Evolutionary conservation across 768 basidiomycete species (phyloP).

Genomic region (Pilatotrama ljubarskyi): DNA sequence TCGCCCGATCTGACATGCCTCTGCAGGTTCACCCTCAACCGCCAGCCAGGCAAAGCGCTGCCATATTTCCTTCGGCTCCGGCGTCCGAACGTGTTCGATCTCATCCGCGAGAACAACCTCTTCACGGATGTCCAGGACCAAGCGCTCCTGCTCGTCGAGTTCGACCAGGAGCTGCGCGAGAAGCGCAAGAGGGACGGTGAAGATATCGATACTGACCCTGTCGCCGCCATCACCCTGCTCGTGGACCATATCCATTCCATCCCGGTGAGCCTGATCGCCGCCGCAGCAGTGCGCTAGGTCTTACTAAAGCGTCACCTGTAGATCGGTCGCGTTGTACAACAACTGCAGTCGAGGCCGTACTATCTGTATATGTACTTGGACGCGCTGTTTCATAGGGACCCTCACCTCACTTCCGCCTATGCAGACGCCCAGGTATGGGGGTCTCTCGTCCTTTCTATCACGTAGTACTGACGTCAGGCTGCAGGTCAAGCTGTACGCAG

Average conservation of each 20-base stretch:
- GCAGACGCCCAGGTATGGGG: constrained; percentile 76
- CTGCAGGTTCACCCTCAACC: constrained; percentile 75
- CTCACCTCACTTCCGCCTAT: constrained; percentile 75
- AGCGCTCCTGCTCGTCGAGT: constrained; percentile 88
- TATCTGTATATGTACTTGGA: constrained; percentile 95
- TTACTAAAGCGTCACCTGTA: constrained; percentile 39
- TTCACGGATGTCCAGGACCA: constrained; percentile 96
- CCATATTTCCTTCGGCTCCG: constrained; percentile 87
- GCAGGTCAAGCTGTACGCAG: constrained; percentile 88
- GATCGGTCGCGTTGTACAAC: constrained; percentile 87
- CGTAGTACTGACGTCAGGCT: not conserved
- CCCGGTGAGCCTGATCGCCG: constrained; percentile 55
- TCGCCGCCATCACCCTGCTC: constrained; percentile 81
- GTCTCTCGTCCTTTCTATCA: not conserved
- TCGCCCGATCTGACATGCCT: not conserved
- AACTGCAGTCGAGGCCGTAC: constrained; percentile 70
- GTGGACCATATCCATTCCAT: constrained; percentile 97
- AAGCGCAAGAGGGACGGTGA: constrained; percentile 47
- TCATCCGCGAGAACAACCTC: constrained; percentile 90
- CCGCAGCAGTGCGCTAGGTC: not conserved
- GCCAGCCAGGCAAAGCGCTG: constrained; percentile 92
- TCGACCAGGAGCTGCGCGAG: constrained; percentile 84
- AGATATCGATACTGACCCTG: constrained; percentile 45
- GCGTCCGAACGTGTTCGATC: constrained; percentile 87
- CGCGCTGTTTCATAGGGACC: constrained; percentile 84